These are phyloP conservation scores for Bryum argenteum DNA, from an alignment of 225 moss, liverwort and hornwort genomes.

Conservation along the genomic window DNA sequence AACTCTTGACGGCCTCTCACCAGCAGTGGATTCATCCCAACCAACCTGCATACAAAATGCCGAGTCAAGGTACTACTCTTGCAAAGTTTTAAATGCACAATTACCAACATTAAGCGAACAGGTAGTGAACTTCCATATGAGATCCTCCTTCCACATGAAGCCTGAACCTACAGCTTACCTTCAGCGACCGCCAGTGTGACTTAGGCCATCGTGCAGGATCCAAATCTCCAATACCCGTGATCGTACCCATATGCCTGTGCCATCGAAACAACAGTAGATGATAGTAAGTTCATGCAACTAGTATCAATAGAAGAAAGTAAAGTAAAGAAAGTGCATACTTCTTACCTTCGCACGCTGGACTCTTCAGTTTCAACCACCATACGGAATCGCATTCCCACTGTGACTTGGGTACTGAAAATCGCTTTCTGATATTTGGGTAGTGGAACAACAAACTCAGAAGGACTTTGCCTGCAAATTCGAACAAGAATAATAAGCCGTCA, in stretches of 20 bases:
- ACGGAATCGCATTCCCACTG: slow-evolving; percentile 84
- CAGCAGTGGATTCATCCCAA: slow-evolving; percentile 49
- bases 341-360: slow-evolving; percentile 81
- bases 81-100: not conserved
- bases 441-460: slow-evolving; percentile 88
- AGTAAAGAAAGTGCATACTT: not conserved
- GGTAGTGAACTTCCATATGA: slow-evolving; percentile 5
- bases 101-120: not conserved
- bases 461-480: slow-evolving; percentile 68
- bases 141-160: not conserved
- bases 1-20: slow-evolving; percentile 63
- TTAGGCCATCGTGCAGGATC: slow-evolving; percentile 73
- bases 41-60: slow-evolving; percentile 32
- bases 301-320: not conserved
- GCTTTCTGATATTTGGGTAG: slow-evolving; percentile 77
- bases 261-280: slow-evolving; percentile 16
- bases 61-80: not conserved
- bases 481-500: slow-evolving; percentile 12
- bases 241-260: slow-evolving; percentile 79
- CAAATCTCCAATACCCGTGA: slow-evolving; percentile 77
- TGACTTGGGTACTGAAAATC: slow-evolving; percentile 66
- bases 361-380: slow-evolving; percentile 96
- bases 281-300: not conserved
- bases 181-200: slow-evolving; percentile 79
- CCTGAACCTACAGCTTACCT: slow-evolving; percentile 45